Evolutionary conservation across 768 basidiomycete species (phyloP), one percentile per base, ranked within the genome.

Genomic region (Wakefieldia striispora): DNA sequence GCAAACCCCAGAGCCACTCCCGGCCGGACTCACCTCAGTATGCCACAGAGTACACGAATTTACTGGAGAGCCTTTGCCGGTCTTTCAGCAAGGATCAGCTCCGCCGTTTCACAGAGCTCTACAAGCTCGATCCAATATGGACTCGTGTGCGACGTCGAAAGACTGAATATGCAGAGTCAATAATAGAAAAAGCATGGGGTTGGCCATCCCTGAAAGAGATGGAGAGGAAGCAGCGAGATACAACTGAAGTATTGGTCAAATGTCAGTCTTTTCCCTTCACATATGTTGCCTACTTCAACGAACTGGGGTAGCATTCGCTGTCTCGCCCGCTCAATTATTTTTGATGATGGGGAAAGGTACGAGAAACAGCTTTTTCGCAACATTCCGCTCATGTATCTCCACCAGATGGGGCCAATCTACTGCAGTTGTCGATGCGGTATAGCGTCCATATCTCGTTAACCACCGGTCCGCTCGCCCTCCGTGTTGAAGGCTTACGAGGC

Each of bases 291-390:
- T 29, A 50, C n/a, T 17, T 48, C 26, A 44, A 29, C n/a, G 19
- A 47, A 40, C 19, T 49, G 42, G 44, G 26, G 9, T 56, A 90
- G 88, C 65, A 3, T 78, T 85, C 57, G 66, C 75, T 27, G 67
- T 91, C 49, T 75, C 73, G 16, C 75, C 81, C 3, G 76, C 74
- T 43, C 75, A 86, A 56, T 73, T 88, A 6, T 88, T 90, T 61
- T 61, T 90, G 26, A 73, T 90, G 26, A 75, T 91, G 53, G 88
- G 88, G 35, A 83, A 77, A 77, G 84, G 88, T 86, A 26, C 43
- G 54, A 43, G 38, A 33, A 33, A 39, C 4, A 8, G 17, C 9
- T 36, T 50, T 41, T 26, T 6, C 14, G n/a, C 27, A 21, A 48
- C 47, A 26, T 11, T 55, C 26, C n/a, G 34, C 49, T 59, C 42